Conservation (phyloP, 805 yeast genomes). For the Hanseniaspora singularis region DNA sequence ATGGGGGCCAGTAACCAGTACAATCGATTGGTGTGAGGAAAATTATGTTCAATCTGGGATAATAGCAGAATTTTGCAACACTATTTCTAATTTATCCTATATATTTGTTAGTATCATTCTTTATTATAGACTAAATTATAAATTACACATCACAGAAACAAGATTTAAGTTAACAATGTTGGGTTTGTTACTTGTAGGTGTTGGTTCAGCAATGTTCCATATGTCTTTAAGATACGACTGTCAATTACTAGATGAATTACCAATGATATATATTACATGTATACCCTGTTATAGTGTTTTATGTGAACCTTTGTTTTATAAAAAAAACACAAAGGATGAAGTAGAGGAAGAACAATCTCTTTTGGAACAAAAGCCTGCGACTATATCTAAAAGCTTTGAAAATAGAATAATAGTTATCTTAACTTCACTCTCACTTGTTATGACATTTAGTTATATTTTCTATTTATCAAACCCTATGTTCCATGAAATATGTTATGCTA, state of each 20-base stretch:
- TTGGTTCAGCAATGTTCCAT: constrained; percentile 92
- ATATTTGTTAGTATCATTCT: constrained; percentile 53
- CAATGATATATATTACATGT: constrained; percentile 97
- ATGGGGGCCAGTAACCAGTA: constrained; percentile 83
- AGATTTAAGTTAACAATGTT: constrained; percentile 60
- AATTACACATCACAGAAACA: constrained; percentile 37
- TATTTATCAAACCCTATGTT: constrained; percentile 69
- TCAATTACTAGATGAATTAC: constrained; percentile 88
- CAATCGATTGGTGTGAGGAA: constrained; percentile 99
- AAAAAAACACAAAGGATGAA: background rate
- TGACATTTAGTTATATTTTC: constrained; percentile 36
- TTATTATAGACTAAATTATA: constrained; percentile 45
- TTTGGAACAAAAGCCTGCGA: background rate
- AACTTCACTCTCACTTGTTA: background rate
- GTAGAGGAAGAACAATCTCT: background rate
- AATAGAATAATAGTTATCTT: constrained; percentile 39
- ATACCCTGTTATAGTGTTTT: constrained; percentile 82
- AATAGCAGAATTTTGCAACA: constrained; percentile 83
- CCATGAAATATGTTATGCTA: constrained; percentile 78
- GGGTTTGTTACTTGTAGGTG: constrained; percentile 81
- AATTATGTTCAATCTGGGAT: constrained; percentile 78
- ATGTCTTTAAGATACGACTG: constrained; percentile 86
- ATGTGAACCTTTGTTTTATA: constrained; percentile 38
- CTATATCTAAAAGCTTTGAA: constrained; percentile 27
- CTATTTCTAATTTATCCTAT: constrained; percentile 60